phyloP scores from a whole-genome alignment of 257 asterid genomes.

The Solanum megistacrolobum region DNA sequence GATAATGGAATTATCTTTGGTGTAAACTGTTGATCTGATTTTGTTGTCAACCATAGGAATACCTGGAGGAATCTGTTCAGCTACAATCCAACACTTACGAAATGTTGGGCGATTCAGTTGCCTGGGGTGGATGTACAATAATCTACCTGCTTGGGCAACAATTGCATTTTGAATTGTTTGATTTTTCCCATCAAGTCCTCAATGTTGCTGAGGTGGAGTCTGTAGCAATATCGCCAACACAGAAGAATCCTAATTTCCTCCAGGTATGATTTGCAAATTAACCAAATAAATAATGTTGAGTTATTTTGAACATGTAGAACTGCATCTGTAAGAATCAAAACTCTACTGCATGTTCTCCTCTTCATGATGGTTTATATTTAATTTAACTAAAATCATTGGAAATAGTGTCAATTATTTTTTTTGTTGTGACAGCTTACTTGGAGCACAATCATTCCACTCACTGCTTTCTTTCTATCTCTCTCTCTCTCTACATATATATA shows the following conservation, averaged over 20 bases:
- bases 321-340: not conserved
- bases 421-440: not conserved
- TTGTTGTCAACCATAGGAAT: conserved; percentile 47
- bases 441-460: not conserved
- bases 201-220: conserved; percentile 89
- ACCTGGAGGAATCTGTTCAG: conserved; percentile 56
- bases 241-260: conserved; percentile 39
- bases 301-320: not conserved
- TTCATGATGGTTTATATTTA: not conserved
- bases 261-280: conserved; percentile 29
- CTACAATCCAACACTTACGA: conserved; percentile 57
- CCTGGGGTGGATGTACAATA: conserved; percentile 98
- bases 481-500: no score
- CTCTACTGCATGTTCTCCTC: not conserved
- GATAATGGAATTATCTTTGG: not conserved
- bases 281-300: not conserved
- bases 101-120: conserved; percentile 83
- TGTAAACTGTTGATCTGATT: not conserved
- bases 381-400: not conserved
- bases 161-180: conserved; percentile 83
- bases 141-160: conserved; percentile 94
- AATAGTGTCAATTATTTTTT: not conserved
- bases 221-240: conserved; percentile 41
- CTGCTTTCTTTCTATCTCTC: not conserved
- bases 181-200: conserved; percentile 95